These are phyloP conservation scores for Salvia miltiorrhiza DNA, from an alignment of 257 asterid species.

Conservation along the genomic window DNA sequence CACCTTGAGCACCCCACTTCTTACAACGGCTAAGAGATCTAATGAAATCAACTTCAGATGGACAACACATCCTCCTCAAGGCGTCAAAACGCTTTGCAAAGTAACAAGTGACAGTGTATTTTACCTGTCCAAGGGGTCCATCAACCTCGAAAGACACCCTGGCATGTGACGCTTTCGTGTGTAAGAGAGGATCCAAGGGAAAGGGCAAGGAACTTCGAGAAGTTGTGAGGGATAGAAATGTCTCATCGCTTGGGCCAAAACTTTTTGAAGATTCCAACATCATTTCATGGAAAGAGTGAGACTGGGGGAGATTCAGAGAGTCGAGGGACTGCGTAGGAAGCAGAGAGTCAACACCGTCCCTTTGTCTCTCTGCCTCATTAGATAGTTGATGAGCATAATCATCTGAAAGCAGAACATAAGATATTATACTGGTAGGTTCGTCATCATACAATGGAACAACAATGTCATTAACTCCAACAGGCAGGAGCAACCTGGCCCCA, in stretches of 20 bases:
- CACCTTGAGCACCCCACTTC: constrained; percentile 99
- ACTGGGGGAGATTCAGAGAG: constrained; percentile 38
- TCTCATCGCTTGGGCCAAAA: constrained; percentile 62
- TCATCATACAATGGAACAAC: constrained; percentile 85
- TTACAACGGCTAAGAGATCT: constrained; percentile 91
- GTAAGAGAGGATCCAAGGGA: constrained; percentile 54
- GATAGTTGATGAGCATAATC: constrained; percentile 61
- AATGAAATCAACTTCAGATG: constrained; percentile 72
- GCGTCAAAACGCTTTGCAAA: constrained; percentile 81
- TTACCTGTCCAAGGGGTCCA: constrained; percentile 76
- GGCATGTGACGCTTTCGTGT: constrained; percentile 60
- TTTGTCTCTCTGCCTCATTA: constrained; percentile 60
- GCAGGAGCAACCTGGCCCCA: constrained; percentile 70
- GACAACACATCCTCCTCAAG: constrained; percentile 80
- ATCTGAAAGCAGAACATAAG: constrained; percentile 66
- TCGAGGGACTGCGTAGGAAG: constrained; percentile 46
- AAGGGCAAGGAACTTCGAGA: constrained; percentile 55
- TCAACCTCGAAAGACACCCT: constrained; percentile 59
- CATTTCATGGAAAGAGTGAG: constrained; percentile 51
- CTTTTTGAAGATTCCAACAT: constrained; percentile 57
- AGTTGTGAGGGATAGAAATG: constrained; percentile 38
- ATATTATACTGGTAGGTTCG: constrained; percentile 84
- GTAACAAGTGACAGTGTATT: constrained; percentile 74
- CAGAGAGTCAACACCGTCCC: constrained; percentile 43
- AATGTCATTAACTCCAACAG: constrained; percentile 66